Base-by-base conservation (phyloP, 176 grass and related monocot genomes). In the Zea mays region DNA sequence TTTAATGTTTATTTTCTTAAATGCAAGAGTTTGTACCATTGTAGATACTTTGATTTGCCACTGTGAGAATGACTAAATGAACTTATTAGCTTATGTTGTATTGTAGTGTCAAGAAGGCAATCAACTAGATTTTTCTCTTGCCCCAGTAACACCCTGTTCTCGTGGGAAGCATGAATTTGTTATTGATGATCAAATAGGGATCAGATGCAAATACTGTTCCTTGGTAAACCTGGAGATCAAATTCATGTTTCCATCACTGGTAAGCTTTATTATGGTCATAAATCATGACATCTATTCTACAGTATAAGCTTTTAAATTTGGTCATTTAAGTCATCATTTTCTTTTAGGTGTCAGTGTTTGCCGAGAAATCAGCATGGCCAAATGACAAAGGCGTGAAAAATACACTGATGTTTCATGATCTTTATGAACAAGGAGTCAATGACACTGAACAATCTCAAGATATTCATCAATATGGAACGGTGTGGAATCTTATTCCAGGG, bases 401-500 rank as follows among this genome's bases (percentile, higher is more conserved):
- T 65, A 63, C 67, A n/a, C 45, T 90, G 55, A 63, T 81, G 49
- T 89, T 86, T 76, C 78, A 79, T 49, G 76, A 86, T 34, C 81
- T 97, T 73, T 86, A 71, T 84, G 87, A 80, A 75, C 75, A 74
- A 83, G 50, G 72, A 61, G 84, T 73, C 56, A 72, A 3, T 61
- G 66, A 33, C 60, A 72, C 79, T 4, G 65, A 67, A 55, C 62
- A 85, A 67, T 77, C 66, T 69, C 81, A 77, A 65, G 47, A 77
- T 82, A 76, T 67, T 20, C 83, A 63, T 87, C 51, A 84, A 34
- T 76, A 69, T 59, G 90, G 86, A 75, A 93, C 93, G 0, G 86
- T 97, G 15, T 97, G 93, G 93, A 88, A 93, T 87, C 86, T 97
- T 68, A 93, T 97, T 76, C 93, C 93, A 33, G 90, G 90, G 19